Conservation (phyloP, 192 early-diverging fungal genomes). For the Coemansia umbellata region DNA sequence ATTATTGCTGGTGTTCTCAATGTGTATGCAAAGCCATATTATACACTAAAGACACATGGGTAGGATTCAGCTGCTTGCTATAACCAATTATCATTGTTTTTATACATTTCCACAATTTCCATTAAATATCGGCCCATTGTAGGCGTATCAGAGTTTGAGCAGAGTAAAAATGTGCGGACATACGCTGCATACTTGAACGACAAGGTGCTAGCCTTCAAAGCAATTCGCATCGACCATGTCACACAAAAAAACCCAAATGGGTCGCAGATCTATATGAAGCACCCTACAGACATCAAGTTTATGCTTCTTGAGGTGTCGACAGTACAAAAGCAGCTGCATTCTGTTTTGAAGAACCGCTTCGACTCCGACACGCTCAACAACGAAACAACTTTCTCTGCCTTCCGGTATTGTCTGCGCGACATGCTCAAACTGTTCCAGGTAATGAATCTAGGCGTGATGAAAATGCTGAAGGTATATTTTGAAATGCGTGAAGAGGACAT, state of each 20-base stretch:
- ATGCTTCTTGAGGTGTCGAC: conserved; percentile 51
- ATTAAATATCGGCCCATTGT: no score
- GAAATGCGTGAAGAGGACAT: conserved; percentile 49
- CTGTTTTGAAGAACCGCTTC: conserved; percentile 52
- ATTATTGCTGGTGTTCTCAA: no score
- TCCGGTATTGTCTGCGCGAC: conserved; percentile 51
- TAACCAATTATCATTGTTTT: no score
- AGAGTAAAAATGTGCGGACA: conserved; percentile 52
- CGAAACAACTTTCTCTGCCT: conserved; percentile 51
- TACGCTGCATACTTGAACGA: conserved; percentile 52
- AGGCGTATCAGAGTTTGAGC: conserved; percentile 49
- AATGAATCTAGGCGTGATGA: conserved; percentile 57
- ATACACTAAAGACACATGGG: no score
- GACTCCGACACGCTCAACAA: conserved; percentile 51
- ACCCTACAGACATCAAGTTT: conserved; percentile 33
- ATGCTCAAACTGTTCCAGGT: conserved; percentile 56
- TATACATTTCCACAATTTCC: no score
- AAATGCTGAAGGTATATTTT: conserved; percentile 57
- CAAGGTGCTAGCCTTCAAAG: conserved; percentile 49
- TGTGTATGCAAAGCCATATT: background rate
- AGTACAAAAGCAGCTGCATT: conserved; percentile 51
- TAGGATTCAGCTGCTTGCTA: no score
- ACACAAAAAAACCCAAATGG: conserved; percentile 35
- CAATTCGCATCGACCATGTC: conserved; percentile 49
- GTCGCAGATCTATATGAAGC: conserved; percentile 44